A percentile compares a stretch with the other conserved stretches of the same genome.
Conservation (phyloP, 2,329 filamentous ascomycete genomes). For the Karstenula rhodostoma region DNA sequence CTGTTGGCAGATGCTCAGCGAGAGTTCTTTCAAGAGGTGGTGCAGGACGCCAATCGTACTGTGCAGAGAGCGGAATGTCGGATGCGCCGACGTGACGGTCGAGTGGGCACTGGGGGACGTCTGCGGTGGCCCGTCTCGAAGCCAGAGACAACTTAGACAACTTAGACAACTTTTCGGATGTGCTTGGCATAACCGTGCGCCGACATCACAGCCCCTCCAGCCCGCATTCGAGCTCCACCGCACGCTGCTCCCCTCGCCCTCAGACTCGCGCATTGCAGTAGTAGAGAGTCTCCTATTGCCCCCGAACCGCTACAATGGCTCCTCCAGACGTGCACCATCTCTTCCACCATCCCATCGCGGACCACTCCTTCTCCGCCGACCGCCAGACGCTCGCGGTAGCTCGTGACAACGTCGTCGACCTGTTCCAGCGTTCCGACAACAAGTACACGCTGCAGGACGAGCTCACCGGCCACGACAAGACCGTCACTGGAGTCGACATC, state of each 20-base stretch:
- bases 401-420: conserved; percentile 87
- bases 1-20: conserved; percentile 6
- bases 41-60: not conserved
- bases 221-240: conserved; percentile 14
- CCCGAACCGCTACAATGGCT: conserved; percentile 68
- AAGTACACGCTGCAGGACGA: conserved; percentile 88
- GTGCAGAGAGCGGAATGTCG: conserved; percentile 11
- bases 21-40: not conserved
- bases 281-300: conserved; percentile 98
- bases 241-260: conserved; percentile 16
- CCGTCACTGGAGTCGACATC: conserved; percentile 94
- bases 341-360: conserved; percentile 94
- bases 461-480: conserved; percentile 96
- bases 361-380: conserved; percentile 98
- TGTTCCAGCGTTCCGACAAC: conserved; percentile 77
- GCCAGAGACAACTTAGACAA: conserved; percentile 28
- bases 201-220: conserved; percentile 24
- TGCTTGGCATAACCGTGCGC: conserved; percentile 31
- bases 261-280: conserved; percentile 52
- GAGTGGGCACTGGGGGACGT: not conserved
- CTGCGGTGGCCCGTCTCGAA: conserved; percentile 13
- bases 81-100: conserved; percentile 4
- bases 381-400: conserved; percentile 88
- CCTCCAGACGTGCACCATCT: conserved; percentile 93
- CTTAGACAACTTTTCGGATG: conserved; percentile 44